Conservation (phyloP, 768 basidiomycete genomes). For the Naganishia kalamii region DNA sequence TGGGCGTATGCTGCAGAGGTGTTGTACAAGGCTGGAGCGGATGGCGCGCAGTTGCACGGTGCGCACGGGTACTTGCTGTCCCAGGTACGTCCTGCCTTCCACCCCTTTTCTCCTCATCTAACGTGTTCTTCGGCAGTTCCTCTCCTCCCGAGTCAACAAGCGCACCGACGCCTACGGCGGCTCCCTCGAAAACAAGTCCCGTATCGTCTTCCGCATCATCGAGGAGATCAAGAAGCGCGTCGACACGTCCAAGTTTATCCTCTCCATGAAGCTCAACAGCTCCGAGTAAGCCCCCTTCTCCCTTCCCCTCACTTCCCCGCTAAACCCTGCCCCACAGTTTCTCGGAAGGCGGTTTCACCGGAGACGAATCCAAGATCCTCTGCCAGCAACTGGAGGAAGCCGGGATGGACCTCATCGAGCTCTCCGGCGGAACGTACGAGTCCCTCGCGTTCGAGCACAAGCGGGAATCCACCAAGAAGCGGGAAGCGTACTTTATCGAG, state of each 20-base stretch:
- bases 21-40: slow-evolving; percentile 29
- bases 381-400: slow-evolving; percentile 45
- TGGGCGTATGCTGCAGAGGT: slow-evolving; percentile 30
- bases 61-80: slow-evolving; percentile 30
- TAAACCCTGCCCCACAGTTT: slow-evolving; percentile 8
- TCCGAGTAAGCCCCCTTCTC: not conserved
- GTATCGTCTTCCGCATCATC: slow-evolving; percentile 45
- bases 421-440: slow-evolving; percentile 50
- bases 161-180: slow-evolving; percentile 48
- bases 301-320: too few species aligned
- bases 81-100: slow-evolving; percentile 26
- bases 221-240: slow-evolving; percentile 36
- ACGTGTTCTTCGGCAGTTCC: slow-evolving; percentile 35
- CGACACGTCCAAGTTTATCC: slow-evolving; percentile 21
- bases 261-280: slow-evolving; percentile 23
- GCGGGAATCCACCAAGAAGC: slow-evolving; percentile 38
- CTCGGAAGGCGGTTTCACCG: slow-evolving; percentile 39
- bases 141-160: slow-evolving; percentile 44
- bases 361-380: slow-evolving; percentile 44
- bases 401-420: slow-evolving; percentile 50
- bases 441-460: slow-evolving; percentile 31
- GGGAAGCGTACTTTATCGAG: slow-evolving; percentile 39
- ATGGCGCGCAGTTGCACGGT: slow-evolving; percentile 28
- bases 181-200: slow-evolving; percentile 44
- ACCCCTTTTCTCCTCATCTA: too few species aligned